phyloP scores from a whole-genome alignment of 106 monocot species.

The Dendrobium catenatum region DNA sequence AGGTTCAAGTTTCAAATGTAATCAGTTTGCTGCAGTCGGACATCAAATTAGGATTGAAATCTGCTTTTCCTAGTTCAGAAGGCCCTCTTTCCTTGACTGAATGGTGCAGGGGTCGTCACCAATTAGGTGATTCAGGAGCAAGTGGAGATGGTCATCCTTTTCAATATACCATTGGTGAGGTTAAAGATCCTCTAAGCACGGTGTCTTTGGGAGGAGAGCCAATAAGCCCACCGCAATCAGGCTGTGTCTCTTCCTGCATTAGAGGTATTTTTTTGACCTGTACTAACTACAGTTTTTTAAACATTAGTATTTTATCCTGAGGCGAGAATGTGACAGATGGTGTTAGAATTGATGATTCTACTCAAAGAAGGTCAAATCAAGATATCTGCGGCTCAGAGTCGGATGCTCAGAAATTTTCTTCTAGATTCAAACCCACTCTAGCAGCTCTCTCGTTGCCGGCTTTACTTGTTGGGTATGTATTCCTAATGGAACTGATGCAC shows the following conservation, averaged over 20 bases:
- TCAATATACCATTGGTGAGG: slow-evolving; percentile 36
- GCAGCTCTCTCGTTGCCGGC: slow-evolving; percentile 66
- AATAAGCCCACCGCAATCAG: slow-evolving; percentile 60
- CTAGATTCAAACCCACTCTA: slow-evolving; percentile 43
- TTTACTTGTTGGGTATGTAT: slow-evolving; percentile 84
- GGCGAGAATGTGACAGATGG: slow-evolving; percentile 29
- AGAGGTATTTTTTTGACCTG: slow-evolving; percentile 45
- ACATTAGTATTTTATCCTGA: background rate
- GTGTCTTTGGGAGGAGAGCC: slow-evolving; percentile 52
- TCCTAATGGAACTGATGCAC: background rate
- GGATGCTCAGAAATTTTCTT: slow-evolving; percentile 40
- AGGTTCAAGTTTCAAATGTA: slow-evolving; percentile 68
- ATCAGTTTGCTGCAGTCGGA: slow-evolving; percentile 84
- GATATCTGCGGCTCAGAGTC: slow-evolving; percentile 42
- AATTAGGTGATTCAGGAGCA: slow-evolving; percentile 30
- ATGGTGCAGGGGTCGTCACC: slow-evolving; percentile 75
- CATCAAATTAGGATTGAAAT: slow-evolving; percentile 65
- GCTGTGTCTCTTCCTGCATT: slow-evolving; percentile 17
- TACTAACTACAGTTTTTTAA: background rate
- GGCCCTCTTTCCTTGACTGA: slow-evolving; percentile 74
- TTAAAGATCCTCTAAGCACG: slow-evolving; percentile 54
- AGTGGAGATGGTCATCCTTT: slow-evolving; percentile 49
- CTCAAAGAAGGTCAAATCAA: slow-evolving; percentile 52
- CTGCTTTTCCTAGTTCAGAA: slow-evolving; percentile 76
- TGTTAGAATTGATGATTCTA: slow-evolving; percentile 62